Evolutionary conservation across 2,329 filamentous ascomycete species (phyloP), one percentile per base, ranked within the genome.

Genomic region (Bipolaris victoriae): DNA sequence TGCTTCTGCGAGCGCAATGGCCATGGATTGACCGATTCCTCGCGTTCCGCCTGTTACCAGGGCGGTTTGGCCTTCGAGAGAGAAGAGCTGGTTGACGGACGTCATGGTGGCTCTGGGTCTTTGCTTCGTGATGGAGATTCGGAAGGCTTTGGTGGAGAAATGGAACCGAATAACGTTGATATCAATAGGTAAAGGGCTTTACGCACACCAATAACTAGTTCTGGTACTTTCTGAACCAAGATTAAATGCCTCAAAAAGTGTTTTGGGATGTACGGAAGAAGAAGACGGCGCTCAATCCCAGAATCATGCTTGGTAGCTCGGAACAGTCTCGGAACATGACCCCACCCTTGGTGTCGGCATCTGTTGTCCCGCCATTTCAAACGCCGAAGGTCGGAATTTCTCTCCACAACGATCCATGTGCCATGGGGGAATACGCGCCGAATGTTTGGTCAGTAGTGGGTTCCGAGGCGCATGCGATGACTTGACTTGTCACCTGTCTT

Each of bases 21-120:
- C 79, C 81, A 83, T 83, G 13, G 80, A 66, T 64, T 82, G 80
- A 16, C 81, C 81, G 43, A 83, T 82, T 13, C 81, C 81, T 68
- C 81, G 68, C 2, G 81, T 83, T 1, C 80, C 81, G 43, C 81
- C 81, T 41, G 81, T 83, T 7, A 82, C 77, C 39, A 83, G 66
- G 18, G 81, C 81, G 1, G 78, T 81, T 64, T 83, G 78, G 47
- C 81, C 80, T 58, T 81, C 71, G 9, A 83, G 76, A 26, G 79
- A 81, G 70, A 82, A 83, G 35, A 83, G 73, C 55, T 81, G 70
- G 44, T 71, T 66, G 39, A 75, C 68, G 2, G 67, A 68, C 16
- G 71, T 36, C 72, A 75, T 74, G 40, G 45, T 69, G 54, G 36
- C 7, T 35, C 49, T 54, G 45, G 24, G 20, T 39, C 22, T 13